Base-by-base conservation (phyloP, 768 basidiomycete genomes). In the Cystofilobasidium capitatum region DNA sequence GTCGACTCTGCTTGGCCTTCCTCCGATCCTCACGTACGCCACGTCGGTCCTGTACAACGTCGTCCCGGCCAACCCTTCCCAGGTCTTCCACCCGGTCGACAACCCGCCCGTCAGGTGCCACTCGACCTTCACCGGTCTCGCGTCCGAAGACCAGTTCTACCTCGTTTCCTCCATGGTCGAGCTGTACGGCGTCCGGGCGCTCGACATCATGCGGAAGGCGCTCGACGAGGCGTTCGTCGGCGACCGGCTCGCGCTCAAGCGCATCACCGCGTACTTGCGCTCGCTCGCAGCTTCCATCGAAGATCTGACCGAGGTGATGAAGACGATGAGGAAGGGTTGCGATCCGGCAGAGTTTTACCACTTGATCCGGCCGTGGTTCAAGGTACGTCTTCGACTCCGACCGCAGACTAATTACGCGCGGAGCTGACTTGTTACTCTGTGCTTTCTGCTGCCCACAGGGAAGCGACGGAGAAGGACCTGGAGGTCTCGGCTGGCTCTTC, bases 211-310 rank as follows among this genome's bases (percentile, higher is more conserved):
- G 88, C 84, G 87, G 2, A 78, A 81, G 3, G 88, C 84, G 0
- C 86, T 93, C 82, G 90, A 94, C 79, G 92, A 94, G 76, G 81
- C 86, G 35, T 93, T 91, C 80, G 83, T 93, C 65, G 86, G 86
- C 60, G 85, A 86, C 76, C 75, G 81, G 57, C 80, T 83, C 55
- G 85, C 88, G 72, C 73, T 88, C 58, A 79, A 82, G 29, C 79
- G 87, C 71, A 82, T 94, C 65, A 83, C 86, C 33, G 73, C 76
- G 13, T 91, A 87, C 76, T 83, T 97, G 39, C 74, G 74, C 49
- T 78, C 79, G n/a, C 81, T 96, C 59, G 81, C 84, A 0, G 71
- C 57, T 4, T 83, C 89, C 71, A 86, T 93, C 66, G 80, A 84
- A 54, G 83, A 84, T 9, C 79, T 96, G 24, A 80, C 80, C 12